Evolutionary conservation across 805 yeast species (phyloP), one percentile per base, ranked within the genome.

Genomic region (Metschnikowia corniflorae): DNA sequence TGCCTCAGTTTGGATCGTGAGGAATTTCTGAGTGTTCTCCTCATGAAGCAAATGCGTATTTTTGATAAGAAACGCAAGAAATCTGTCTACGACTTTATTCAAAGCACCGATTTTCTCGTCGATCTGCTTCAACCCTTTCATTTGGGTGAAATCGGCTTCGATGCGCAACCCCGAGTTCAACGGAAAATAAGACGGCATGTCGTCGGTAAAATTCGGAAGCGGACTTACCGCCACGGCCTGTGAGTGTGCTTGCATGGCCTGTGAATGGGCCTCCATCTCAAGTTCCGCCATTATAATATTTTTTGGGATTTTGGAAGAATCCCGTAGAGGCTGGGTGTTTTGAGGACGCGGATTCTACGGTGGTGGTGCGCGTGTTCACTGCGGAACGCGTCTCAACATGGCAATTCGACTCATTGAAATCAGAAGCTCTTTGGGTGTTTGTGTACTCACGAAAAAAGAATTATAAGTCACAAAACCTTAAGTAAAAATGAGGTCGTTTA

Each of bases 181-280:
- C 8, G 53, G 53, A 30, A 46, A 42, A 33, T 49, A 49, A 22
- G 20, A 10, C 12, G 49, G 49, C 19, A 38, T 21, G n/a, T 24
- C 35, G n/a, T 23, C 9, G 9, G 13, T 26, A 32, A 47, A 46
- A 35, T 46, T 36, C 10, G 50, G 50, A 24, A 24, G 26, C 13
- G 15, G 15, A 4, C 15, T 24, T 24, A 12, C 26, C 15, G 13
- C 3, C 8, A 15, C 10, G 4, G 26, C 15, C 14, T 24, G 15
- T 15, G 24, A 21, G 24, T 10, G 5, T 3, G 24, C 12, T 21
- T 21, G n/a, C 24, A 21, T 21, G 24, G 24, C n/a, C 24, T 10
- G 9, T 21, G n/a, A 10, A 5, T n/a, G n/a, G 9, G 24, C 5
- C 12, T 21, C 12, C 12, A 10, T 21, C n/a, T 10, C 24, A 21